Evolutionary conservation across 768 basidiomycete species (phyloP).

Genomic region (Psilocybe tampanensis): DNA sequence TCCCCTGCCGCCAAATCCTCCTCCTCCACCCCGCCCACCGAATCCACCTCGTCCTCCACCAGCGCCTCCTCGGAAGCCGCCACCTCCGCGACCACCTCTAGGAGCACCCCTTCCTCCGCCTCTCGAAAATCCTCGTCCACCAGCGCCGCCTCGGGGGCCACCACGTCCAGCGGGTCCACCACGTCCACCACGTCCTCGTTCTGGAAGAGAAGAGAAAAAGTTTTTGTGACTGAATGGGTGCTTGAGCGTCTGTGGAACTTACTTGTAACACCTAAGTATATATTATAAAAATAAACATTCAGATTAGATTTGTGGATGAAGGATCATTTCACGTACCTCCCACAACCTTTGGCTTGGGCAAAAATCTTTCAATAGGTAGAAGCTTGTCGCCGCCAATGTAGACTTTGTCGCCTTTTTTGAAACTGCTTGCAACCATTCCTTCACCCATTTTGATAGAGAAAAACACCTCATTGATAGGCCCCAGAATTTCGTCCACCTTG

Average conservation of each 20-base stretch:
- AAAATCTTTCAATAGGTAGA: conserved; percentile 92
- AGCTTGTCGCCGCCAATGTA: conserved; percentile 98
- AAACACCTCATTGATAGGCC: conserved; percentile 97
- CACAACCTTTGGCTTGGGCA: conserved; percentile 90
- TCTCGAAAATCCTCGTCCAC: conserved; percentile 50
- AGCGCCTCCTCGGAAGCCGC: conserved; percentile 30
- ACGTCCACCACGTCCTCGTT: conserved; percentile 38
- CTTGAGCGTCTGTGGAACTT: conserved; percentile 25
- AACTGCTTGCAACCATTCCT: conserved; percentile 93
- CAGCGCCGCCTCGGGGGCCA: conserved; percentile 35
- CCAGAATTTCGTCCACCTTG: conserved; percentile 99
- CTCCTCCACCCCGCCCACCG: conserved; percentile 35
- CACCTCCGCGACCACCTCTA: conserved; percentile 42
- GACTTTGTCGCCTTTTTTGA: conserved; percentile 97
- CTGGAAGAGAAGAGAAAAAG: conserved; percentile 23
- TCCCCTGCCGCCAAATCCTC: conserved; percentile 32
- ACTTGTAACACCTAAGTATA: conserved; percentile 49
- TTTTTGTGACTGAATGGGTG: conserved; percentile 8
- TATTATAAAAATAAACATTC: conserved; percentile 7
- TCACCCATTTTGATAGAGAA: conserved; percentile 97
- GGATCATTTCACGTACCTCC: conserved; percentile 50
- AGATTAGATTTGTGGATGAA: background rate
- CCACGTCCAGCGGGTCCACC: conserved; percentile 35
- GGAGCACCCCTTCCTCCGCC: conserved; percentile 40
- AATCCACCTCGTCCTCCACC: conserved; percentile 38